phyloP scores from a whole-genome alignment of 768 basidiomycete species.

The Tylopilus rubrobrunneus region DNA sequence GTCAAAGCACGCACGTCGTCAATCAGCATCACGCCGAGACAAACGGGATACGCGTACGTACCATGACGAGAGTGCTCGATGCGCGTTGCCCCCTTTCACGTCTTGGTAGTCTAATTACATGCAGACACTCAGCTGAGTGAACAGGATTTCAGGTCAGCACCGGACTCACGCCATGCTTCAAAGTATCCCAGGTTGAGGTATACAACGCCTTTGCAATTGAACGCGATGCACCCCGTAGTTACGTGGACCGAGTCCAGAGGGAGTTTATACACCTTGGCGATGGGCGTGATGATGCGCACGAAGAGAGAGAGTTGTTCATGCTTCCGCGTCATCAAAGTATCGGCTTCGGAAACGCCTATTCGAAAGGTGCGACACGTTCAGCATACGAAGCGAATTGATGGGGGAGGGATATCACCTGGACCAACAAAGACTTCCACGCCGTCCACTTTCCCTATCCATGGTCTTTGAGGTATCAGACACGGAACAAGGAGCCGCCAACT shows the following conservation, averaged over 20 bases:
- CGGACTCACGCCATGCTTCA: no score
- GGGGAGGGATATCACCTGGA: not conserved
- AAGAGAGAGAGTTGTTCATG: not conserved
- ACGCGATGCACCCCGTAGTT: no score
- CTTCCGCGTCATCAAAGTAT: not conserved
- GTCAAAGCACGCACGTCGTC: not conserved
- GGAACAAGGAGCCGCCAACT: not conserved
- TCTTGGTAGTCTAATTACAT: not conserved
- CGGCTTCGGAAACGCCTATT: not conserved
- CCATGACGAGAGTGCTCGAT: not conserved
- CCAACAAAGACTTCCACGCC: not conserved
- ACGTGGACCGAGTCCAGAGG: not conserved
- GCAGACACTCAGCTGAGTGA: not conserved
- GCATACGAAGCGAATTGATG: not conserved
- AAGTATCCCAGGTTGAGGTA: no score
- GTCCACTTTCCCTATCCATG: not conserved
- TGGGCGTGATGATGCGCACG: no score
- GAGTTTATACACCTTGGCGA: not conserved
- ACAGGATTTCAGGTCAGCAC: no score
- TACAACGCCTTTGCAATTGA: no score
- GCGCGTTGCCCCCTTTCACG: not conserved
- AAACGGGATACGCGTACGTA: not conserved
- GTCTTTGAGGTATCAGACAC: no score
- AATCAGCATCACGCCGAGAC: not conserved
- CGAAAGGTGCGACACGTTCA: not conserved